Evolutionary conservation across 805 yeast species (phyloP).

Genomic region (Kuraishia capsulata): DNA sequence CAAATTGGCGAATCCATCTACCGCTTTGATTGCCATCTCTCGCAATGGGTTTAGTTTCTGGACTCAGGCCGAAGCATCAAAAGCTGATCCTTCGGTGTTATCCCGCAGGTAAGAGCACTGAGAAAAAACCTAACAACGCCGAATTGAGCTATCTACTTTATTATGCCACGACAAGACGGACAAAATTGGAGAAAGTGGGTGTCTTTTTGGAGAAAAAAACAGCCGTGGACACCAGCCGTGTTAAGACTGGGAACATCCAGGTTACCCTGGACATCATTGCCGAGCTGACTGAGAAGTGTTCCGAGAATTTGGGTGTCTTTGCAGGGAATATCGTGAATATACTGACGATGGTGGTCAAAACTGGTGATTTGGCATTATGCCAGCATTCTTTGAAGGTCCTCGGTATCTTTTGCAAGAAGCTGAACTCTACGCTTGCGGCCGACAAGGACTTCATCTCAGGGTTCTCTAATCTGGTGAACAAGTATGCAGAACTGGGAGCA

Average conservation of each 20-base stretch:
- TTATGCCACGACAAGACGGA: slow-evolving; percentile 84
- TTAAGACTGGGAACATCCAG: slow-evolving; percentile 67
- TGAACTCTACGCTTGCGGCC: slow-evolving; percentile 34
- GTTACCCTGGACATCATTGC: slow-evolving; percentile 69
- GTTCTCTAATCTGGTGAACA: slow-evolving; percentile 22
- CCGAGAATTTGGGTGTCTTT: slow-evolving; percentile 77
- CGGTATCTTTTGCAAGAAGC: slow-evolving; percentile 26
- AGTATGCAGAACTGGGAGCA: slow-evolving; percentile 15
- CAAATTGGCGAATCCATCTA: too few species aligned
- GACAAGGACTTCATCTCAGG: slow-evolving; percentile 31
- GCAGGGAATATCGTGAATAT: slow-evolving; percentile 62
- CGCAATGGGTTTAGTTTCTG: neutral
- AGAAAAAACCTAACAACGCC: slow-evolving; percentile 86
- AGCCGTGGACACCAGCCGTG: slow-evolving; percentile 46
- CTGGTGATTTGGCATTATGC: slow-evolving; percentile 54
- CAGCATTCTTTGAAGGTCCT: slow-evolving; percentile 43
- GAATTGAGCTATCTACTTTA: slow-evolving; percentile 82
- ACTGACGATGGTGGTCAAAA: slow-evolving; percentile 37
- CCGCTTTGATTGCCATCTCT: too few species aligned
- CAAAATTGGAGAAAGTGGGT: slow-evolving; percentile 83
- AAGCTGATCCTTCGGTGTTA: slow-evolving; percentile 85
- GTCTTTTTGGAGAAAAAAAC: slow-evolving; percentile 57
- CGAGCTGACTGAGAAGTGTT: slow-evolving; percentile 65
- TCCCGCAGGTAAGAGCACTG: slow-evolving; percentile 79
- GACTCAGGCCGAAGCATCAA: slow-evolving; percentile 66